Conservation (phyloP, 2,329 filamentous ascomycete species). For the Salinomyces thailandicus region DNA sequence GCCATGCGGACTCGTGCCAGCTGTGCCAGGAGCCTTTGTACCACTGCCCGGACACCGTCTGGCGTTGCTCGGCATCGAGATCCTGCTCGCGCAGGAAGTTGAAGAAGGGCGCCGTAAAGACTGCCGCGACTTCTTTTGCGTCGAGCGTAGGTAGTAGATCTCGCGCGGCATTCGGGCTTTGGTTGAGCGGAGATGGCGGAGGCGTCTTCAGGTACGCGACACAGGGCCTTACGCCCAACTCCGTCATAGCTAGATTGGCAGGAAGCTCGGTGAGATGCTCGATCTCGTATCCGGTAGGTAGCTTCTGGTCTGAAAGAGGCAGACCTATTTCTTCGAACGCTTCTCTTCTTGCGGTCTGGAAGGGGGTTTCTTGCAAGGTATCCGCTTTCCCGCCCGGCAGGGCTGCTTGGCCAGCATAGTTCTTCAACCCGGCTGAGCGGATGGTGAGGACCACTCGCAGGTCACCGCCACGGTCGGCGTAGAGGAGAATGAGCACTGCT, state of each 20-base stretch:
- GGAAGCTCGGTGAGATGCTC: slow-evolving; percentile 83
- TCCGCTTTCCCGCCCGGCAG: slow-evolving; percentile 48
- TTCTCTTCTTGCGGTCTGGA: slow-evolving; percentile 78
- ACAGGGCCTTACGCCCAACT: slow-evolving; percentile 40
- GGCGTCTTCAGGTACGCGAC: slow-evolving; percentile 47
- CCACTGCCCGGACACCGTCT: slow-evolving; percentile 51
- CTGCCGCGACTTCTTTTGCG: slow-evolving; percentile 82
- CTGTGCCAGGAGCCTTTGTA: slow-evolving; percentile 74
- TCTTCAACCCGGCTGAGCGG: slow-evolving; percentile 47
- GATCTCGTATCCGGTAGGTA: slow-evolving; percentile 69
- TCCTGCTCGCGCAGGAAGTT: slow-evolving; percentile 62
- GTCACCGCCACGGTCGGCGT: slow-evolving; percentile 72
- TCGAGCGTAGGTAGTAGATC: slow-evolving; percentile 56
- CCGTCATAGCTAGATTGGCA: slow-evolving; percentile 40
- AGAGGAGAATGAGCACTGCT: slow-evolving; percentile 78
- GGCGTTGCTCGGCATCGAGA: slow-evolving; percentile 32
- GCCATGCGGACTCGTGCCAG: slow-evolving; percentile 71
- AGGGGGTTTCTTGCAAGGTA: slow-evolving; percentile 45
- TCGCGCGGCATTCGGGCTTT: slow-evolving; percentile 47
- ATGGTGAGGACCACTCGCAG: slow-evolving; percentile 57
- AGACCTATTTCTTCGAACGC: slow-evolving; percentile 90
- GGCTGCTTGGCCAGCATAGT: slow-evolving; percentile 37
- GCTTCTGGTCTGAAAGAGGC: slow-evolving; percentile 55
- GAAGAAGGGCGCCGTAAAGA: slow-evolving; percentile 82
- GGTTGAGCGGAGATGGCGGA: slow-evolving; percentile 42